Percentiles rank a stretch among this genome's conserved stretches.
Conservation (phyloP, 768 basidiomycete species). For the Pulveroboletus frians region DNA sequence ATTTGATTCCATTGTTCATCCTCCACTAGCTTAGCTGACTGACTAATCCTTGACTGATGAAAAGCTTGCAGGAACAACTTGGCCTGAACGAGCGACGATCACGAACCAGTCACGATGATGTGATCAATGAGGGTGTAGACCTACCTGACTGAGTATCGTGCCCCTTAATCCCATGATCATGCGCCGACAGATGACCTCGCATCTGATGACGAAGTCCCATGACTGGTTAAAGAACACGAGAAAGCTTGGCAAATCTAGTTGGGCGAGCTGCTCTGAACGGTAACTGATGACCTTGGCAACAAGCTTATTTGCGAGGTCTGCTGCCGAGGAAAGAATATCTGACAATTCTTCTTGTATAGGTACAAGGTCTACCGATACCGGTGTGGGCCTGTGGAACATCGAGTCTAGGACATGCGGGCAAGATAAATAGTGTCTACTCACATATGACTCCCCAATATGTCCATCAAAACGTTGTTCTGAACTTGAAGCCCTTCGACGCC, state of each 20-base stretch:
- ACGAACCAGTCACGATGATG: not conserved
- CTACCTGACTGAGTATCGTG: conserved; percentile 75
- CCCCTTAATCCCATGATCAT: conserved; percentile 95
- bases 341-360: conserved; percentile 59
- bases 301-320: conserved; percentile 82
- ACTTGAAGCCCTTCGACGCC: conserved; percentile 63
- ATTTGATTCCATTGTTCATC: conserved; percentile 91
- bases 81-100: conserved; percentile 43
- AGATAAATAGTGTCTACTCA: conserved; percentile 19
- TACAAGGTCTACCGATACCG: conserved; percentile 37
- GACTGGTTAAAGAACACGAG: conserved; percentile 75
- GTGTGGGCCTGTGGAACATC: conserved; percentile 32
- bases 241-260: conserved; percentile 70
- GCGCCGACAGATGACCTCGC: conserved; percentile 76
- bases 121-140: conserved; percentile 12
- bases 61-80: conserved; percentile 83
- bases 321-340: conserved; percentile 73
- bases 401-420: not conserved
- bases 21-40: conserved; percentile 86
- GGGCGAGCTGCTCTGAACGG: conserved; percentile 75
- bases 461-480: conserved; percentile 53
- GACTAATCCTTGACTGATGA: conserved; percentile 74
- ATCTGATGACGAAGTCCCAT: conserved; percentile 86
- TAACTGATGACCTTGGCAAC: conserved; percentile 72
- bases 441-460: conserved; percentile 49